These are phyloP conservation scores for Pulveroboletus frians DNA, from an alignment of 768 basidiomycete species.

Conservation along the genomic window DNA sequence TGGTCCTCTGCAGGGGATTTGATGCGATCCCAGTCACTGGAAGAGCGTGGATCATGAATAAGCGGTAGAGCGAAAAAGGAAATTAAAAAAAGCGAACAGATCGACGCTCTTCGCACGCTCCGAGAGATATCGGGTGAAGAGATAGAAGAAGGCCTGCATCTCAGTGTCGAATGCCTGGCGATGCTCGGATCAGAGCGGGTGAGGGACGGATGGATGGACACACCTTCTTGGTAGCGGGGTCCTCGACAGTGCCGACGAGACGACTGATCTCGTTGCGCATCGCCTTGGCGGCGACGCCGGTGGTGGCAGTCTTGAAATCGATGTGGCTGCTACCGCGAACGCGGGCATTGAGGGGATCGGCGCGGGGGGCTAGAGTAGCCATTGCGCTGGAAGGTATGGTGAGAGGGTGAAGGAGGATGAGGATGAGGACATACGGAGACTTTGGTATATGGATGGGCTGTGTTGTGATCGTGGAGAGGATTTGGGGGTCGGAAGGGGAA, in stretches of 20 bases:
- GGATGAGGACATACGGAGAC: conserved; percentile 30
- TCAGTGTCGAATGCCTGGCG: conserved; percentile 68
- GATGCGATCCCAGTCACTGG: conserved; percentile 42
- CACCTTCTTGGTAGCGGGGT: conserved; percentile 80
- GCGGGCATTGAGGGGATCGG: conserved; percentile 66
- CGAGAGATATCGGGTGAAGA: conserved; percentile 75
- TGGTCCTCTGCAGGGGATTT: conserved; percentile 60
- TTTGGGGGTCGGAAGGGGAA: conserved; percentile 45
- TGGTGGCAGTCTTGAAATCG: conserved; percentile 98
- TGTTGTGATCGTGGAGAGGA: conserved; percentile 61
- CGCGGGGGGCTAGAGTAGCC: conserved; percentile 51
- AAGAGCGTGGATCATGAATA: neutral
- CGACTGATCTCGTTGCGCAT: conserved; percentile 98
- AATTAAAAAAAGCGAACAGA: conserved; percentile 45
- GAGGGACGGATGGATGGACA: conserved; percentile 3
- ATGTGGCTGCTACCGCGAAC: conserved; percentile 75
- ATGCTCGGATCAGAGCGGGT: conserved; percentile 15
- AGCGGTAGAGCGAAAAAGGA: conserved; percentile 7
- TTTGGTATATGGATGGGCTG: conserved; percentile 53
- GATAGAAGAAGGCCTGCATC: conserved; percentile 80
- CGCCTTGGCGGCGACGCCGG: conserved; percentile 87
- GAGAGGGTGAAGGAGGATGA: conserved; percentile 10
- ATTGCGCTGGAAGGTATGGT: conserved; percentile 40
- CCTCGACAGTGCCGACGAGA: conserved; percentile 82
- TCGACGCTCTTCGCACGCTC: conserved; percentile 64